These are phyloP conservation scores for Gonium pectorale DNA, from an alignment of 139 green algal genomes.

Conservation along the genomic window DNA sequence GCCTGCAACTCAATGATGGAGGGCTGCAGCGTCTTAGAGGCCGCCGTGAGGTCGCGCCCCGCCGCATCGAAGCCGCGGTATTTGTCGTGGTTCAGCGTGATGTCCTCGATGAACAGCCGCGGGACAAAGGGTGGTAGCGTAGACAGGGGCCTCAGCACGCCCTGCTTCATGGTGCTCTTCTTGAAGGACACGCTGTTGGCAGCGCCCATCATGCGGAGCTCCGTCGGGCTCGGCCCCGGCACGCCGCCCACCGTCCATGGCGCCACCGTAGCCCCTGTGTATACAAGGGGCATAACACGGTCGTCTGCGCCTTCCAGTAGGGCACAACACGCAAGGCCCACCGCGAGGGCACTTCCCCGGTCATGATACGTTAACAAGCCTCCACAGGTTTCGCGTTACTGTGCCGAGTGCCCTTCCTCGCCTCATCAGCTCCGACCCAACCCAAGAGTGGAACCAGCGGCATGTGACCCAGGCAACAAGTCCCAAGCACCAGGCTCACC, in stretches of 20 bases:
- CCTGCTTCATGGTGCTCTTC: constrained; percentile 45
- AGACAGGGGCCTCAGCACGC: constrained; percentile 46
- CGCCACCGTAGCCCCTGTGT: neutral
- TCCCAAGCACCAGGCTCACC: neutral
- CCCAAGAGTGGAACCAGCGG: no score
- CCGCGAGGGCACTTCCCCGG: no score
- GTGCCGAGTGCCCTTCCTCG: no score
- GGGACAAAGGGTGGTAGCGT: constrained; percentile 75
- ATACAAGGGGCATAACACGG: neutral
- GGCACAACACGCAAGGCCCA: no score
- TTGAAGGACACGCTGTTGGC: constrained; percentile 35
- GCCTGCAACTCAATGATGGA: constrained; percentile 67
- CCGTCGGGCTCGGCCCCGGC: constrained; percentile 15
- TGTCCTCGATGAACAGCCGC: constrained; percentile 67
- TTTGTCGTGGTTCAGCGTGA: constrained; percentile 49
- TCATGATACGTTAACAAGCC: no score
- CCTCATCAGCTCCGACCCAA: no score
- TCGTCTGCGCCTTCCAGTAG: no score
- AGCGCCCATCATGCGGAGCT: constrained; percentile 30
- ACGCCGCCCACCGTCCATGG: neutral
- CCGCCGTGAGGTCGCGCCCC: constrained; percentile 31
- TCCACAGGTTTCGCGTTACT: no score
- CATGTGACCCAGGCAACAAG: neutral
- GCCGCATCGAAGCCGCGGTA: constrained; percentile 54
- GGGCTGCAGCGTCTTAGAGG: constrained; percentile 50